Conservation (phyloP, 2,329 filamentous ascomycete species). For the Colletotrichum viniferum region DNA sequence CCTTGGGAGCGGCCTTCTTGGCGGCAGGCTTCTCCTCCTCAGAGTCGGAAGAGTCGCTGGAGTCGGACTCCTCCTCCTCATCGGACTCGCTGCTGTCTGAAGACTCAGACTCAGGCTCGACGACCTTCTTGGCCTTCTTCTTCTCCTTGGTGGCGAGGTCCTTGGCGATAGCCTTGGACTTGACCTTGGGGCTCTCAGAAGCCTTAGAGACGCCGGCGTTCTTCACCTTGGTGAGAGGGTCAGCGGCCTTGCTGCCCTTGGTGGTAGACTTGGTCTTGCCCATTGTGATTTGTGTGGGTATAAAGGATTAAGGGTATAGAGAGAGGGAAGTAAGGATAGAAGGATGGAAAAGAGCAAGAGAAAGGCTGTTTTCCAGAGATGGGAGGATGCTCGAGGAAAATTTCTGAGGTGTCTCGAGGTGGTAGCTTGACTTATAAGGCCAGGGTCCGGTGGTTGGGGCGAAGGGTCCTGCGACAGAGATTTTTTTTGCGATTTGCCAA, state of each 20-base stretch:
- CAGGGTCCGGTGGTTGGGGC: slow-evolving; percentile 20
- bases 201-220: slow-evolving; percentile 71
- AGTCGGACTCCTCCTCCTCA: slow-evolving; percentile 26
- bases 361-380: slow-evolving; percentile 15
- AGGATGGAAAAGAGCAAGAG: neutral
- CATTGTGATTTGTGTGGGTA: slow-evolving; percentile 37
- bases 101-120: slow-evolving; percentile 34
- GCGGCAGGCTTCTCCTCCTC: slow-evolving; percentile 27
- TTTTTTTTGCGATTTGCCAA: slow-evolving; percentile 22
- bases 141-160: slow-evolving; percentile 56
- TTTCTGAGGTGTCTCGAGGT: neutral
- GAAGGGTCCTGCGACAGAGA: slow-evolving; percentile 20
- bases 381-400: slow-evolving; percentile 7
- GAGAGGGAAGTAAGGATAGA: neutral
- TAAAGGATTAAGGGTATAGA: neutral
- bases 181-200: slow-evolving; percentile 66
- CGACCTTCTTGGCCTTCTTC: slow-evolving; percentile 46
- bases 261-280: slow-evolving; percentile 69
- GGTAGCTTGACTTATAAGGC: slow-evolving; percentile 20
- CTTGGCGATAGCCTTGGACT: slow-evolving; percentile 72
- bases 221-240: slow-evolving; percentile 63
- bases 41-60: slow-evolving; percentile 24
- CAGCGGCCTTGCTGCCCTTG: slow-evolving; percentile 51
- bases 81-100: slow-evolving; percentile 16
- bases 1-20: slow-evolving; percentile 20